Conservation (phyloP, 1,139 yeast species). For the Candida smagusa region DNA sequence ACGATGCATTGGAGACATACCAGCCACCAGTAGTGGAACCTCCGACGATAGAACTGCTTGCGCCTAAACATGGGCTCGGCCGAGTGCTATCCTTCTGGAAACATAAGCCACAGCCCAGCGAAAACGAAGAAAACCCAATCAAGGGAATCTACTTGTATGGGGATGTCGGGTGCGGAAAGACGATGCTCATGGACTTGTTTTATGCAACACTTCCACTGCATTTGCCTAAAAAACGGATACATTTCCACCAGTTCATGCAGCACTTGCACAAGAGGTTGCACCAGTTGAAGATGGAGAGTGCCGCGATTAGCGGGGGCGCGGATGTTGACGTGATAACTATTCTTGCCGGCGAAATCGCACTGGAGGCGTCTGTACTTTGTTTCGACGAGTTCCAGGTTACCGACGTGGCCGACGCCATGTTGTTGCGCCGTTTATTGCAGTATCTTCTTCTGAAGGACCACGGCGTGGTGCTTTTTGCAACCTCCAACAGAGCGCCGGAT, state of each 20-base stretch:
- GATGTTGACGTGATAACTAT: constrained; percentile 83
- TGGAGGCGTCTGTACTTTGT: constrained; percentile 73
- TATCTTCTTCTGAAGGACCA: constrained; percentile 60
- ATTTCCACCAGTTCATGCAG: constrained; percentile 97
- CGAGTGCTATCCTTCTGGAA: constrained; percentile 8
- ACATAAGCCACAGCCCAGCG: constrained; percentile 1
- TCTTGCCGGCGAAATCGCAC: constrained; percentile 81
- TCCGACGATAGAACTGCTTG: constrained; percentile 42
- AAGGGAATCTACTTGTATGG: constrained; percentile 93
- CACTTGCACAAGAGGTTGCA: constrained; percentile 85
- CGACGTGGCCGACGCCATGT: constrained; percentile 98
- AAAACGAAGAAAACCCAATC: constrained; percentile 27
- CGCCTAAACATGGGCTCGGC: constrained; percentile 7
- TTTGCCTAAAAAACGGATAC: constrained; percentile 74
- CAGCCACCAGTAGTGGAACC: constrained; percentile 51
- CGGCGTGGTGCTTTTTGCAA: constrained; percentile 86
- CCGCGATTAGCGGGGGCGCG: constrained; percentile 2
- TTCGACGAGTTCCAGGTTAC: constrained; percentile 96
- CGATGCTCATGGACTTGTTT: constrained; percentile 96
- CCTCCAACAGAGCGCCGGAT: constrained; percentile 93
- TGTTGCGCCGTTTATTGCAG: constrained; percentile 70
- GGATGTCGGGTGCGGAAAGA: constrained; percentile 97
- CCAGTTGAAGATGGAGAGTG: constrained; percentile 51
- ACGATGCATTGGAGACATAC: constrained; percentile 45
- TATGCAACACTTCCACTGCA: constrained; percentile 77